These are phyloP conservation scores for Colletotrichum musicola DNA, from an alignment of 2,329 filamentous ascomycete genomes.

Conservation along the genomic window DNA sequence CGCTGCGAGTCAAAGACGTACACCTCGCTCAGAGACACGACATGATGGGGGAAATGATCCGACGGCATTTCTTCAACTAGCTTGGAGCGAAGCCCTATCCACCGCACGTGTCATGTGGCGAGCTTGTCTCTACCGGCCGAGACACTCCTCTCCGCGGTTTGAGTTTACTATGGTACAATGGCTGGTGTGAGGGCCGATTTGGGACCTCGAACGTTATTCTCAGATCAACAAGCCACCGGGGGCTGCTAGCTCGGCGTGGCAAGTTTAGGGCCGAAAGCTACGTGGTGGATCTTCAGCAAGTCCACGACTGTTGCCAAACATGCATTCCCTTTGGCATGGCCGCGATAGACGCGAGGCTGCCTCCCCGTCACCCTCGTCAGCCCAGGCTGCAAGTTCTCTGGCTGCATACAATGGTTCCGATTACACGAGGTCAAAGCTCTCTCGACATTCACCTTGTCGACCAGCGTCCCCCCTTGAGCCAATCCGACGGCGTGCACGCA, in stretches of 20 bases:
- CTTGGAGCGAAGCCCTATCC: constrained; percentile 29
- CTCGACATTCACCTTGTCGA: constrained; percentile 8
- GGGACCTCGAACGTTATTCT: constrained; percentile 22
- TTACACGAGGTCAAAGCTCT: constrained; percentile 21
- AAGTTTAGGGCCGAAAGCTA: constrained; percentile 35
- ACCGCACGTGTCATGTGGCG: constrained; percentile 36
- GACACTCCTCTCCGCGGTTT: constrained; percentile 25
- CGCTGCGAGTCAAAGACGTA: constrained; percentile 1
- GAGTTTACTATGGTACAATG: constrained; percentile 6
- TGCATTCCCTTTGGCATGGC: constrained; percentile 6
- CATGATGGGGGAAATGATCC: constrained; percentile 32
- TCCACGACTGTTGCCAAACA: constrained; percentile 29
- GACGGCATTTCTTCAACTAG: constrained; percentile 27
- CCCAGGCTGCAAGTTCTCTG: constrained; percentile 33
- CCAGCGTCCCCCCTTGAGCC: constrained; percentile 24
- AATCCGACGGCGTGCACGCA: constrained; percentile 37
- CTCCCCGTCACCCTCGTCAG: constrained; percentile 26
- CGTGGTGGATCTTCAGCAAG: constrained; percentile 30
- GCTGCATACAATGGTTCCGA: constrained; percentile 31
- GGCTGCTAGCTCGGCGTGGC: constrained; percentile 16
- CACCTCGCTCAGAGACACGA: constrained; percentile 7
- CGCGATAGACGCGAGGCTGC: constrained; percentile 27
- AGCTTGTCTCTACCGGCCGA: constrained; percentile 32
- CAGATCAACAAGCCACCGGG: constrained; percentile 27
- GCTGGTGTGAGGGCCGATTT: constrained; percentile 10